These are phyloP conservation scores for Saturnispora sekii DNA, from an alignment of 805 yeast genomes.

Conservation along the genomic window DNA sequence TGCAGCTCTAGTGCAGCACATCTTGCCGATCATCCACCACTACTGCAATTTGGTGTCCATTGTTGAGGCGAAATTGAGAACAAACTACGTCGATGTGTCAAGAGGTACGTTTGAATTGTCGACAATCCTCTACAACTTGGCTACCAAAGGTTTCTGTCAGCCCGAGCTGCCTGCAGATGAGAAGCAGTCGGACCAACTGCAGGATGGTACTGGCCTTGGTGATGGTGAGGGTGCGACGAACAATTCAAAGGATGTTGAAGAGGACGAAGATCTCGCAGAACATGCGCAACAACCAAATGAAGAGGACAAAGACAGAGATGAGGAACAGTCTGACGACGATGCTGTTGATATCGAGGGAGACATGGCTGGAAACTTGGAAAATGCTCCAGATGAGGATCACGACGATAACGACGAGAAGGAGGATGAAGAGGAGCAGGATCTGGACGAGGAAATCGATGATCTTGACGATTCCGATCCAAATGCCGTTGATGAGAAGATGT, in stretches of 20 bases:
- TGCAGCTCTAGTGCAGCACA: conserved; percentile 42
- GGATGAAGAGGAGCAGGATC: conserved; percentile 52
- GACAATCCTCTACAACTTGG: conserved; percentile 45
- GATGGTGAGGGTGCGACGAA: conserved; percentile 67
- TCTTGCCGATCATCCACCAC: conserved; percentile 53
- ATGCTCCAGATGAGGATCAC: conserved; percentile 51
- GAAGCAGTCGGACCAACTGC: conserved; percentile 46
- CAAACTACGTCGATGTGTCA: conserved; percentile 43
- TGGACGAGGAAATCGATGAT: conserved; percentile 86
- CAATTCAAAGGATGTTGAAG: conserved; percentile 76
- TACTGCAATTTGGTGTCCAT: conserved; percentile 42
- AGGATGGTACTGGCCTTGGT: conserved; percentile 94
- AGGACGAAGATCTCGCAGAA: conserved; percentile 83
- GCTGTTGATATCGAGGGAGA: conserved; percentile 95
- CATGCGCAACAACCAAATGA: conserved; percentile 62
- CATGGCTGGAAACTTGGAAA: conserved; percentile 90
- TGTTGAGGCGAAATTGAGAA: conserved; percentile 35
- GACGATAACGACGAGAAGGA: conserved; percentile 40
- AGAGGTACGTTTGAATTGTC: conserved; percentile 55
- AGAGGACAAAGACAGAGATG: conserved; percentile 59
- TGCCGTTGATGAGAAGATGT: conserved; percentile 94
- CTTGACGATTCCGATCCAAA: conserved; percentile 87
- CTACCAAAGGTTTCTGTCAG: conserved; percentile 83
- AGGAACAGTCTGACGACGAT: conserved; percentile 69
- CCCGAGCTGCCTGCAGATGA: conserved; percentile 72